Conservation (phyloP, 2,329 filamentous ascomycete genomes). For the Verticillium albo-atrum region DNA sequence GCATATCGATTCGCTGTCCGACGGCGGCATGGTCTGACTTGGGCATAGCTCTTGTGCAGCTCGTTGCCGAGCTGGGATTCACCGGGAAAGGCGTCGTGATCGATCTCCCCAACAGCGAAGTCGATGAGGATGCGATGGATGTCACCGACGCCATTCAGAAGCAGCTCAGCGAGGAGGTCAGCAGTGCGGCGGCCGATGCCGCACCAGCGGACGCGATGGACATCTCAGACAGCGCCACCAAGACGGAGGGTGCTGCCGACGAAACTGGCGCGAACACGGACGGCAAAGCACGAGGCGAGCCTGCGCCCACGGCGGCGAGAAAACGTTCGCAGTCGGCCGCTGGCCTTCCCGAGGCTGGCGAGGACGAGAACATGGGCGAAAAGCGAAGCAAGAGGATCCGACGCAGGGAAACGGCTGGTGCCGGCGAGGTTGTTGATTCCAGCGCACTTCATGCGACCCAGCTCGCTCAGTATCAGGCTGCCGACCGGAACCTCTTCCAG, state of each 20-base stretch:
- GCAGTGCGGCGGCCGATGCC: not conserved
- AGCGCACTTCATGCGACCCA: slow-evolving; percentile 49
- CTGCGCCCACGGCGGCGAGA: slow-evolving; percentile 29
- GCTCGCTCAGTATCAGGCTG: slow-evolving; percentile 52
- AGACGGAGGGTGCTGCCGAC: not conserved
- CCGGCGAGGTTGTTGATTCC: slow-evolving; percentile 49
- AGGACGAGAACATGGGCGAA: slow-evolving; percentile 53
- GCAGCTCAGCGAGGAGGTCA: slow-evolving; percentile 1
- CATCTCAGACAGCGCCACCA: slow-evolving; percentile 4
- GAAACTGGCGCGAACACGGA: slow-evolving; percentile 18
- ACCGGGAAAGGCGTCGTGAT: slow-evolving; percentile 29
- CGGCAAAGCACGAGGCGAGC: slow-evolving; percentile 29
- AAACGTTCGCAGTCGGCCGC: slow-evolving; percentile 61
- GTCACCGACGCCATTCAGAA: slow-evolving; percentile 18
- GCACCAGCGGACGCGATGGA: not conserved
- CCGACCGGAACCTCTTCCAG: slow-evolving; percentile 51
- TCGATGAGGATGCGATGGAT: slow-evolving; percentile 32
- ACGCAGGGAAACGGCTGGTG: slow-evolving; percentile 49
- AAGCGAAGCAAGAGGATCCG: slow-evolving; percentile 64
- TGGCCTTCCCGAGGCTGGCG: slow-evolving; percentile 49
- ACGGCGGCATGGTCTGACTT: slow-evolving; percentile 37
- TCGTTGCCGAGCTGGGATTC: slow-evolving; percentile 26
- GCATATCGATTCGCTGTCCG: slow-evolving; percentile 22
- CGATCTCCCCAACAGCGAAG: slow-evolving; percentile 28
- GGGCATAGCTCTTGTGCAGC: slow-evolving; percentile 34